Percentiles rank a stretch among this genome's conserved stretches.
phyloP scores from a whole-genome alignment of 768 basidiomycete species.

The Trametopsis cervina region DNA sequence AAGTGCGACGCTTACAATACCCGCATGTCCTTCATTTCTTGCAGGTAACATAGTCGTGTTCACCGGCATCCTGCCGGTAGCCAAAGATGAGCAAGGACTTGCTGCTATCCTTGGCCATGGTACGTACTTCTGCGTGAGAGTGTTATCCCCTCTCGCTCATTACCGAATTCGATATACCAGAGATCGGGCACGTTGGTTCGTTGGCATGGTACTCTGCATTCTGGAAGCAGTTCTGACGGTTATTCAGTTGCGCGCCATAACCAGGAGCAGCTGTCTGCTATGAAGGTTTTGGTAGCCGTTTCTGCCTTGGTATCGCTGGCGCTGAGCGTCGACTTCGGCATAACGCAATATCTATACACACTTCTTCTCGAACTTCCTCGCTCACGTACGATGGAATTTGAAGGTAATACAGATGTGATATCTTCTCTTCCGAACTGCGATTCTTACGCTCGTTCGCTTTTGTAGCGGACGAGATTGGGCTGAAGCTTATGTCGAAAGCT shows the following conservation, averaged over 20 bases:
- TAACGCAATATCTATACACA: slow-evolving; percentile 41
- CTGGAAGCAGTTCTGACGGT: neutral
- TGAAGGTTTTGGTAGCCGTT: slow-evolving; percentile 35
- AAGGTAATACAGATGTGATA: slow-evolving; percentile 48
- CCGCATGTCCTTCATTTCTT: neutral
- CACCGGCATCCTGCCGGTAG: slow-evolving; percentile 80
- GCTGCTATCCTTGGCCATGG: slow-evolving; percentile 85
- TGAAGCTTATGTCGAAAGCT: slow-evolving; percentile 72
- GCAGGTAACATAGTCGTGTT: slow-evolving; percentile 78
- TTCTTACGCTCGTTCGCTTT: neutral
- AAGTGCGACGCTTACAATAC: slow-evolving; percentile 1
- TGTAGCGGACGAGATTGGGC: slow-evolving; percentile 80
- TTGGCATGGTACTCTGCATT: slow-evolving; percentile 1
- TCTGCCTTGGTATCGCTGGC: slow-evolving; percentile 33
- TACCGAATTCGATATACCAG: slow-evolving; percentile 33
- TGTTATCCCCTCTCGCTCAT: too few species aligned
- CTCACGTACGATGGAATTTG: slow-evolving; percentile 72
- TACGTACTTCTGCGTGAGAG: slow-evolving; percentile 31
- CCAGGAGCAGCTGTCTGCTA: slow-evolving; percentile 38
- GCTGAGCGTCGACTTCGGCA: slow-evolving; percentile 49
- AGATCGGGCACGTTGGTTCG: slow-evolving; percentile 74
- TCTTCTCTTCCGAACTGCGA: too few species aligned
- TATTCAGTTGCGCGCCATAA: slow-evolving; percentile 48
- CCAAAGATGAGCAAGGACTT: slow-evolving; percentile 71
- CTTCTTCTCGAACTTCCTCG: slow-evolving; percentile 65